phyloP scores from a whole-genome alignment of 2,329 filamentous ascomycete genomes.

The Xylariomycetidae sp. region DNA sequence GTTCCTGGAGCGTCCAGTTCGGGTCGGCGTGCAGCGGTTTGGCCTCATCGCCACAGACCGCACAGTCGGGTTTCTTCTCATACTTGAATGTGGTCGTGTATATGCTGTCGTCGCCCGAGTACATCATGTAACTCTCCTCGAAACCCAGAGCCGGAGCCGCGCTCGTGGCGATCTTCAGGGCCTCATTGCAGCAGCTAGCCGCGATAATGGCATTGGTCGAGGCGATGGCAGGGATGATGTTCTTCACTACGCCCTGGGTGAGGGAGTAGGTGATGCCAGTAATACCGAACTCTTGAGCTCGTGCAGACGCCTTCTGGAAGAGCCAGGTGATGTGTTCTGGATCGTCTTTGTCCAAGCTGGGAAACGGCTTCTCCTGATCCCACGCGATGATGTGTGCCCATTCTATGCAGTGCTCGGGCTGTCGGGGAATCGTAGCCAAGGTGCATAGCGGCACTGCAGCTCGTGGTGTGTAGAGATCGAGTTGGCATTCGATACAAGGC shows the following conservation, averaged over 20 bases:
- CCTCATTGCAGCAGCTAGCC: conserved; percentile 93
- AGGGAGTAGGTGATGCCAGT: conserved; percentile 88
- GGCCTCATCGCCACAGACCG: conserved; percentile 82
- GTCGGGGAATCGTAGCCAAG: conserved; percentile 89
- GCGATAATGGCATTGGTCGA: conserved; percentile 97
- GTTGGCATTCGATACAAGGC: conserved; percentile 95
- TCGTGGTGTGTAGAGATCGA: conserved; percentile 97
- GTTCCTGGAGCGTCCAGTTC: conserved; percentile 68
- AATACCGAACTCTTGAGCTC: conserved; percentile 86
- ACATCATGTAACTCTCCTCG: conserved; percentile 97
- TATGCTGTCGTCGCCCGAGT: conserved; percentile 89
- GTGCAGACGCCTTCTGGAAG: conserved; percentile 73
- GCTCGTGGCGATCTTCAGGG: conserved; percentile 84
- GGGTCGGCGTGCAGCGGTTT: conserved; percentile 68
- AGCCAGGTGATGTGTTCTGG: conserved; percentile 98
- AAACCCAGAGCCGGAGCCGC: conserved; percentile 74
- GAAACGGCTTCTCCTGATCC: conserved; percentile 79
- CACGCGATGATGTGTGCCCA: conserved; percentile 99
- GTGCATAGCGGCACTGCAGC: conserved; percentile 96
- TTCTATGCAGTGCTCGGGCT: conserved; percentile 96
- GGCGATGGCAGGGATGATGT: conserved; percentile 97
- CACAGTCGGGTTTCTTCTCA: conserved; percentile 89
- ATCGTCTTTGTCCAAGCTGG: conserved; percentile 88
- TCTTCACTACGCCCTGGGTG: conserved; percentile 97
- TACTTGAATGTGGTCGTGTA: conserved; percentile 98